Percentiles rank a stretch among this genome's conserved stretches.
Conservation (phyloP, 148 eudicot species). For the Cornus kousa region DNA sequence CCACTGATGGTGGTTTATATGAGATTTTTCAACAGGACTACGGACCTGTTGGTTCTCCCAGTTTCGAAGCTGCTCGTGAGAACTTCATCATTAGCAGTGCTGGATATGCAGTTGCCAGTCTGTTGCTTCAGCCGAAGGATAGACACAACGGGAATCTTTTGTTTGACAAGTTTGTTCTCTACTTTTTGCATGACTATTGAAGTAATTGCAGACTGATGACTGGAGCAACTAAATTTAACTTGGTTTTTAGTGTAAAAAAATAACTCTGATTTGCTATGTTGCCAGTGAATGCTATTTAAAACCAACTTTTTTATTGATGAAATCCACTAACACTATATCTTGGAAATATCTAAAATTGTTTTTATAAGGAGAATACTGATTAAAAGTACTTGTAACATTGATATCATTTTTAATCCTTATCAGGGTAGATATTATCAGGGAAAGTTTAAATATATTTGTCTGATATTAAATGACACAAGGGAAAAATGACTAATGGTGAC, state of each 20-base stretch:
- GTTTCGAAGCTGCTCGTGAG: constrained; percentile 93
- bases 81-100: constrained; percentile 98
- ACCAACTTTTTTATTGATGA: no score
- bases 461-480: not conserved
- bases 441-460: not conserved
- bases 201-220: not conserved
- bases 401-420: not conserved
- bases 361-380: no score
- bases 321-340: not conserved
- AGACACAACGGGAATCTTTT: constrained; percentile 98
- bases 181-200: not conserved
- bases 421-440: not conserved
- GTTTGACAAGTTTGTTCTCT: constrained; percentile 70
- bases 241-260: not conserved
- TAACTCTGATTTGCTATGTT: no score
- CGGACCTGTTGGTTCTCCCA: constrained; percentile 90
- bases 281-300: no score
- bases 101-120: constrained; percentile 99
- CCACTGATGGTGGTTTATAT: constrained; percentile 94
- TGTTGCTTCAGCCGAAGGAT: constrained; percentile 95
- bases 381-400: not conserved
- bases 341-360: not conserved
- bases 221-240: not conserved
- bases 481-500: not conserved
- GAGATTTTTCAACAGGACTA: constrained; percentile 98